Evolutionary conservation across 306 rosid genomes (phyloP), one percentile per base, ranked within the genome.

Genomic region (Alnus glutinosa): DNA sequence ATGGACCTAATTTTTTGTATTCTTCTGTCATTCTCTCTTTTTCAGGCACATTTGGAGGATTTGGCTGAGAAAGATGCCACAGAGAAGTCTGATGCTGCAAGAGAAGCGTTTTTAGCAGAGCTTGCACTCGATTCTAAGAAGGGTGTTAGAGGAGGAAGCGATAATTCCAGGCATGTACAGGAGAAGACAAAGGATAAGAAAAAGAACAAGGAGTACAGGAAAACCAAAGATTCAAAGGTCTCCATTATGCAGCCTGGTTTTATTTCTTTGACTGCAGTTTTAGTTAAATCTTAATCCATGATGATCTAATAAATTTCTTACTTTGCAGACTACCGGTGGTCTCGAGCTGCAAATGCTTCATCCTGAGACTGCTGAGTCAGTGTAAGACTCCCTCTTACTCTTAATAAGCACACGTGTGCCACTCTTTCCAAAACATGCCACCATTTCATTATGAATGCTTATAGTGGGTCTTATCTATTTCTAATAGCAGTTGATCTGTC

Each of bases 31-130:
- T 12, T 49, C 73, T 73, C 87, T 37, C 9, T 49, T 62, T 82
- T 83, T 75, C 82, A 96, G 99, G 84, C 91, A 57, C 88, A 83
- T 72, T 88, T 93, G 89, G 99, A 93, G 85, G 97, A 90, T 79
- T 88, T 96, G 83, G 98, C 99, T 54, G 97, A 96, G 92, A 91
- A 91, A 84, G 93, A 96, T 85, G 99, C 96, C 71, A 90, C 89
- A 14, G 92, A 93, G 85, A 93, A 89, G 86, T 96, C 99, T 32
- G 99, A 96, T 84, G 99, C 97, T 58, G 93, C 92, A 19, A 85
- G 99, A 73, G 98, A 96, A 84, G 98, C 98, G 49, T 86, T 96
- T 83, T 87, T 96, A 87, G 99, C 98, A 1, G 99, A 96, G 86
- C 96, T 96, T 85, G 99, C 89, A 62, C 96, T 87, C 62, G 97